Evolutionary conservation across 2,329 filamentous ascomycete genomes (phyloP).

Genomic region (Ophiocordyceps sinensis): DNA sequence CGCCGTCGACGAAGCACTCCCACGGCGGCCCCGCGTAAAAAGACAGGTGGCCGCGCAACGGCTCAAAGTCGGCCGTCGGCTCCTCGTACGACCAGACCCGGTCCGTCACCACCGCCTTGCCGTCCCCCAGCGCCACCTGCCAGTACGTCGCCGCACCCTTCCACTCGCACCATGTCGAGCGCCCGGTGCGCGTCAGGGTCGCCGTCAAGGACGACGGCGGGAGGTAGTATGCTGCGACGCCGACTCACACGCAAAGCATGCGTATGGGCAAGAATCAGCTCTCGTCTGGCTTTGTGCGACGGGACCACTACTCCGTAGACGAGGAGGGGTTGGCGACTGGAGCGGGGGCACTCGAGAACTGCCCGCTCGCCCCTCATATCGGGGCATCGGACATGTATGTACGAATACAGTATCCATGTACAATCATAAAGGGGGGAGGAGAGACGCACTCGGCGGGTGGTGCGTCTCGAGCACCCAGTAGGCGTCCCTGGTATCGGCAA

Average conservation of each 20-base stretch:
- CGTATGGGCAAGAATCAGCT: no score
- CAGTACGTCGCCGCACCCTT: constrained; percentile 47
- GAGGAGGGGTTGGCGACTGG: no score
- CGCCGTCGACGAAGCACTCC: constrained; percentile 48
- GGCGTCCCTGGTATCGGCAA: constrained; percentile 43
- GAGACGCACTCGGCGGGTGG: constrained; percentile 40
- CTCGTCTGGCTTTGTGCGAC: no score
- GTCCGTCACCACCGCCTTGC: constrained; percentile 26
- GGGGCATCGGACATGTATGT: no score
- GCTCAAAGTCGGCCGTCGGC: constrained; percentile 35
- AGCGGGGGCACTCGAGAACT: no score
- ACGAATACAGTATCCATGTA: no score
- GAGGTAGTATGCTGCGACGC: constrained; percentile 39
- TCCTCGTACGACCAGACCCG: constrained; percentile 45
- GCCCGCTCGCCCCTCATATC: no score
- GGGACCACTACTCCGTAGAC: no score
- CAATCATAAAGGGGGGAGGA: not conserved
- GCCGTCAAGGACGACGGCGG: constrained; percentile 34
- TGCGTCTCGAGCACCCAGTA: constrained; percentile 50
- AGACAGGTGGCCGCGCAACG: constrained; percentile 39
- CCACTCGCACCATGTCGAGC: constrained; percentile 41
- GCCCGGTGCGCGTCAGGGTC: constrained; percentile 28
- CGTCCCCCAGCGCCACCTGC: constrained; percentile 25
- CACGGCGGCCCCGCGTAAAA: constrained; percentile 44
- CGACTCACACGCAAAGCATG: not conserved